Percentiles rank a stretch among this genome's conserved stretches.
Conservation (phyloP, 2,329 filamentous ascomycete genomes). For the Neofusicoccum kwambonambiense region DNA sequence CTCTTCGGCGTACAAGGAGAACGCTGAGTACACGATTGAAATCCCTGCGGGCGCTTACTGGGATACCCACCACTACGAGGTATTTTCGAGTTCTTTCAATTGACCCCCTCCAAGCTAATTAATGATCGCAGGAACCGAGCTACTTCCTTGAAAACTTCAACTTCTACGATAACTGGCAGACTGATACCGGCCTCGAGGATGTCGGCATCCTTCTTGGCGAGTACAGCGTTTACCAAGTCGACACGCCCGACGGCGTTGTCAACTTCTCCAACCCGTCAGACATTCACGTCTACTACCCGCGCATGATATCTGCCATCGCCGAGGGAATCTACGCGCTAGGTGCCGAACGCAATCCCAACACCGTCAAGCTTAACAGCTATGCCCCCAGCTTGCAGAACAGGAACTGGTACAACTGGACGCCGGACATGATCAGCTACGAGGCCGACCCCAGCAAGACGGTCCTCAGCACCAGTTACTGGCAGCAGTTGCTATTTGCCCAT, state of each 20-base stretch:
- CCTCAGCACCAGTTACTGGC: constrained; percentile 31
- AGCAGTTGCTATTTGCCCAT: constrained; percentile 30
- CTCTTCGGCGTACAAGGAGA: constrained; percentile 27
- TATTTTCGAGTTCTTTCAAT: not conserved
- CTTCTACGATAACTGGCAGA: constrained; percentile 25
- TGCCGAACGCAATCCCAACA: constrained; percentile 30
- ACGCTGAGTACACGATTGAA: constrained; percentile 32
- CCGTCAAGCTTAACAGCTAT: constrained; percentile 28
- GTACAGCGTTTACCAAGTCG: constrained; percentile 30
- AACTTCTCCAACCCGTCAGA: constrained; percentile 18
- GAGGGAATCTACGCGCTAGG: constrained; percentile 32
- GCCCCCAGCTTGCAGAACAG: constrained; percentile 33
- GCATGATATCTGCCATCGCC: constrained; percentile 28
- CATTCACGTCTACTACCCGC: constrained; percentile 28
- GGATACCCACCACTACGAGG: constrained; percentile 45
- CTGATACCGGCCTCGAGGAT: constrained; percentile 22
- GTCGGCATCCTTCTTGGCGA: constrained; percentile 26
- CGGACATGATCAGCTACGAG: constrained; percentile 33
- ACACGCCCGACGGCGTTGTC: constrained; percentile 27
- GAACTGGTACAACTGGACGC: constrained; percentile 34
- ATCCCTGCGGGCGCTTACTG: constrained; percentile 36
- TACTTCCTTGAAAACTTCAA: constrained; percentile 35
- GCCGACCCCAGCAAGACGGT: constrained; percentile 31
- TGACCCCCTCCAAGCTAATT: not conserved
- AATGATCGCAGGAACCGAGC: constrained; percentile 28